phyloP scores from a whole-genome alignment of 306 rosid species.

The Cicer cuneatum region DNA sequence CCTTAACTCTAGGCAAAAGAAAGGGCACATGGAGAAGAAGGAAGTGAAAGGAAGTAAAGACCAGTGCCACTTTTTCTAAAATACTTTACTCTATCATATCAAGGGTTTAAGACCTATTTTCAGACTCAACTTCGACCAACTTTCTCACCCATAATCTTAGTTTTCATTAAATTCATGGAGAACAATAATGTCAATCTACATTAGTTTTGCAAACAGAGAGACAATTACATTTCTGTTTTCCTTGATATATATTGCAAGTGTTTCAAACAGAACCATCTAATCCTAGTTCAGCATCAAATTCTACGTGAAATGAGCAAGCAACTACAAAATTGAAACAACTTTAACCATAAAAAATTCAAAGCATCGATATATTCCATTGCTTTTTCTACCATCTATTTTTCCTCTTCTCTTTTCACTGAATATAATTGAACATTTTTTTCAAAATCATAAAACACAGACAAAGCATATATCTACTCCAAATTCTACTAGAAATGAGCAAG shows the following conservation, averaged over 20 bases:
- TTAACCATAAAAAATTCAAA: constrained; percentile 8
- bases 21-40: neutral
- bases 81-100: neutral
- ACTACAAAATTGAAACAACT: neutral
- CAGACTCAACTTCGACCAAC: constrained; percentile 15
- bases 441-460: constrained; percentile 16
- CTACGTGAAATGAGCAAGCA: constrained; percentile 10
- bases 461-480: neutral
- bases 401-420: neutral
- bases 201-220: constrained; percentile 3
- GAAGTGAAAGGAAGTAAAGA: neutral
- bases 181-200: constrained; percentile 12
- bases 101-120: constrained; percentile 5
- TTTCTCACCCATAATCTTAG: constrained; percentile 18
- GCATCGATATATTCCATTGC: neutral
- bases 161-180: neutral
- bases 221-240: constrained; percentile 1
- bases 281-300: constrained; percentile 10
- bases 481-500: too few relatives aligned
- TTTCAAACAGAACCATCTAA: neutral
- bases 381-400: constrained; percentile 11
- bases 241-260: constrained; percentile 11
- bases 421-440: neutral
- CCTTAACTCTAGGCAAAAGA: neutral
- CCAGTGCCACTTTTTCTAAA: neutral